Percentiles rank a stretch among this genome's conserved stretches.
Conservation (phyloP, 2,329 filamentous ascomycete species). For the Alternaria panax region DNA sequence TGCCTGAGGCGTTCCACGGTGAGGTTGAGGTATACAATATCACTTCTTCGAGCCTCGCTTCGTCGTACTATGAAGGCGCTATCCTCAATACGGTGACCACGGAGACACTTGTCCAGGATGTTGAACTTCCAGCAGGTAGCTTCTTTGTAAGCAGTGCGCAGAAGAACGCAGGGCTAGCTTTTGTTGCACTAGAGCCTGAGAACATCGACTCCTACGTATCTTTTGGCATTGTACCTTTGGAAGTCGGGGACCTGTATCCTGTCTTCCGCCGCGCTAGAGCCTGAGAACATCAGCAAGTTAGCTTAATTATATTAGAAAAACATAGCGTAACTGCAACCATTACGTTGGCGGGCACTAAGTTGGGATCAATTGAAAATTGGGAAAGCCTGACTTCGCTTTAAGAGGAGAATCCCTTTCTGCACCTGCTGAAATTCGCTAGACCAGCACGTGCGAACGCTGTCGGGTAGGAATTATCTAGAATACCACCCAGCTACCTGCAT, state of each 20-base stretch:
- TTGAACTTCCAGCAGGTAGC: conserved; percentile 43
- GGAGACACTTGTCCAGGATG: conserved; percentile 29
- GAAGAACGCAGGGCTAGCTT: conserved; percentile 49
- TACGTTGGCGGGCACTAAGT: background rate
- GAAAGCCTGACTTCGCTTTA: background rate
- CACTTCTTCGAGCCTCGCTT: conserved; percentile 36
- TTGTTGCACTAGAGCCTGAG: conserved; percentile 50
- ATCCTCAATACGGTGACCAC: conserved; percentile 45
- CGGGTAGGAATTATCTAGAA: too few relatives aligned
- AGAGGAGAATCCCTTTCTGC: too few relatives aligned
- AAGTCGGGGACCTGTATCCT: conserved; percentile 46
- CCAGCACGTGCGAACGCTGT: too few relatives aligned
- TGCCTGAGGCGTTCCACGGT: conserved; percentile 37
- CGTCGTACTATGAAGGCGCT: conserved; percentile 45
- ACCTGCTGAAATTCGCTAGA: too few relatives aligned
- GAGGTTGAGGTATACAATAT: conserved; percentile 47
- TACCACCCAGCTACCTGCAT: too few relatives aligned
- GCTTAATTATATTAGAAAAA: background rate
- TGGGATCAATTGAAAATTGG: background rate
- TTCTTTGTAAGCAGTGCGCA: conserved; percentile 46
- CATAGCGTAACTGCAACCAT: background rate
- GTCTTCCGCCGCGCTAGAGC: conserved; percentile 34
- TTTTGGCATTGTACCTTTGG: conserved; percentile 47
- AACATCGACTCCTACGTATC: conserved; percentile 49
- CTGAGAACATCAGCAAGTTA: too few relatives aligned